Evolutionary conservation across 1,284 basidiomycete genomes (phyloP).

Genomic region (Sparassis latifolia): DNA sequence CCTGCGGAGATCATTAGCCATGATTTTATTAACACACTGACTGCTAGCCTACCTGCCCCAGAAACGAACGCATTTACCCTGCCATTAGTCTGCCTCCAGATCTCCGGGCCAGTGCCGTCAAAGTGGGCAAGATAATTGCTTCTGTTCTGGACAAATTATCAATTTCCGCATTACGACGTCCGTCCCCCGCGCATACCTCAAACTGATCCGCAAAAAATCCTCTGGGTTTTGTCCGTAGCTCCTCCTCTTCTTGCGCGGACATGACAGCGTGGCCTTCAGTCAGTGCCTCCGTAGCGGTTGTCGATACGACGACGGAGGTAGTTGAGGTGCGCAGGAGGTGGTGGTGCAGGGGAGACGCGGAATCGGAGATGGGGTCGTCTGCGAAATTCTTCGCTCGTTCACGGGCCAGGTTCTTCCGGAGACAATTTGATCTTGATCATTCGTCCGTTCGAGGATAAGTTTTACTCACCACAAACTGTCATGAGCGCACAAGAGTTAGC

Average conservation of each 20-base stretch:
- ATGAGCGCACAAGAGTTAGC: neutral
- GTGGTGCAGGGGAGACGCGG: constrained; percentile 8
- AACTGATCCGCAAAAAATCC: constrained; percentile 96
- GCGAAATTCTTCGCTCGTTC: constrained; percentile 74
- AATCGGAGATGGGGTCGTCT: constrained; percentile 24
- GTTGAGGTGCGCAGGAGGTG: constrained; percentile 22
- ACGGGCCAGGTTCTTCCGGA: constrained; percentile 70
- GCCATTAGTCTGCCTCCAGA: constrained; percentile 90
- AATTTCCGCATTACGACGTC: neutral
- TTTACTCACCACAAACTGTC: constrained; percentile 47
- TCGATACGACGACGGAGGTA: constrained; percentile 49
- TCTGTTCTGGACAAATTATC: constrained; percentile 49
- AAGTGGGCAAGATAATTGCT: constrained; percentile 92
- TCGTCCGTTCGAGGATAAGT: too few species aligned
- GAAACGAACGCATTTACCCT: constrained; percentile 82
- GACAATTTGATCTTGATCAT: too few species aligned
- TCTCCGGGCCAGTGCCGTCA: constrained; percentile 89
- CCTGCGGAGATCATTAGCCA: constrained; percentile 33
- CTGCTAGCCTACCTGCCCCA: constrained; percentile 67
- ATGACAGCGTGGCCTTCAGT: constrained; percentile 33
- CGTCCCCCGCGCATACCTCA: constrained; percentile 42
- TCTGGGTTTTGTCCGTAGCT: constrained; percentile 43
- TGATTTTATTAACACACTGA: neutral
- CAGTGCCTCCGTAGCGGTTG: constrained; percentile 34
- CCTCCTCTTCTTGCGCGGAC: constrained; percentile 33